A percentile compares a stretch with the other conserved stretches of the same genome.
Conservation (phyloP, 1,284 basidiomycete genomes). For the Tylopilus microsporus region DNA sequence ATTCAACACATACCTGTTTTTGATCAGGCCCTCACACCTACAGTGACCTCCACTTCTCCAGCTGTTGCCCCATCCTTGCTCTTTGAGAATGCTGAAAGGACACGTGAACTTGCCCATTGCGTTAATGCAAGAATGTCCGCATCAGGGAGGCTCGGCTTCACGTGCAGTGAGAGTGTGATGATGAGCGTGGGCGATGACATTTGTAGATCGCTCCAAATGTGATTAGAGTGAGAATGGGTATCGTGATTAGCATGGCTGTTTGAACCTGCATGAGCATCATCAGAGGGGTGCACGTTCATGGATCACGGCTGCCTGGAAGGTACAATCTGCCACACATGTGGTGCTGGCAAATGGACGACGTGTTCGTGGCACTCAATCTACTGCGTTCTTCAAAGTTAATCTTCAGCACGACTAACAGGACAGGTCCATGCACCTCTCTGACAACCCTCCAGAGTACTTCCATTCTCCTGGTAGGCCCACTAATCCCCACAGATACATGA, state of each 20-base stretch:
- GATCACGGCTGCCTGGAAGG: conserved; percentile 36
- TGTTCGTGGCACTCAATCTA: conserved; percentile 76
- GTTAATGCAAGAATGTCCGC: conserved; percentile 70
- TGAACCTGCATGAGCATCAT: conserved; percentile 2
- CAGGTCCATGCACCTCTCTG: conserved; percentile 57
- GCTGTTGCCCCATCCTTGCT: conserved; percentile 25
- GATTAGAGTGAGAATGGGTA: background rate
- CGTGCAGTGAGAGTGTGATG: conserved; percentile 78
- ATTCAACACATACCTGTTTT: background rate
- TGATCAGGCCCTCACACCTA: conserved; percentile 40
- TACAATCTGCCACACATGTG: conserved; percentile 82
- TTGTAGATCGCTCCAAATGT: background rate
- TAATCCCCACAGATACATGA: background rate
- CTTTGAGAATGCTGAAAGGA: conserved; percentile 40
- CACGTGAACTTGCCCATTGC: conserved; percentile 66
- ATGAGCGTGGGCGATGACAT: conserved; percentile 51
- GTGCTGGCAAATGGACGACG: conserved; percentile 72
- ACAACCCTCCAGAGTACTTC: conserved; percentile 72
- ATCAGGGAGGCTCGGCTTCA: conserved; percentile 64
- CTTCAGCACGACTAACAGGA: background rate
- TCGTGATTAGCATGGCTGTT: conserved; percentile 15
- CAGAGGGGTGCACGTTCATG: background rate
- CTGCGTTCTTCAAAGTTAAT: background rate
- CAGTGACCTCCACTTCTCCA: conserved; percentile 42
- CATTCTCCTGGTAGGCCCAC: conserved; percentile 40